Base-by-base conservation (phyloP, 768 basidiomycete genomes). In the Epithele typhae region DNA sequence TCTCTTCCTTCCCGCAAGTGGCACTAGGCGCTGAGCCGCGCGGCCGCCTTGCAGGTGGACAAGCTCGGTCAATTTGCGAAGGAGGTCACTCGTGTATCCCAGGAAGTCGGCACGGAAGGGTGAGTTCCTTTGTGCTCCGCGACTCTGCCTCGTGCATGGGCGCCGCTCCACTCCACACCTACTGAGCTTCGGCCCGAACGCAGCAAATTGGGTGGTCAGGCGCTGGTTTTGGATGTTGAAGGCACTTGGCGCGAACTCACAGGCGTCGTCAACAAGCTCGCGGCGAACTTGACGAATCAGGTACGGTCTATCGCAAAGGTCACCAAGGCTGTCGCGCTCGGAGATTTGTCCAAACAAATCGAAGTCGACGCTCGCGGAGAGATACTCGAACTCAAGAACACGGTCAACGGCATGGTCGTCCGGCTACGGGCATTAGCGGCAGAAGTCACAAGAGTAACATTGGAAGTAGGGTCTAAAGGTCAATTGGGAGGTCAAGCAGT, bases 361-460 rank as follows among this genome's bases (percentile, higher is more conserved):
- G 89, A 92, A 48, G 92, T 95, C 57, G 90, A 92, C 59, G 87
- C 84, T 10, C 76, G 83, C 21, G 93, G 93, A 17, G 93, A 97
- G 68, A 95, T 97, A 46, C 68, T 87, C 49, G 87, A 91, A 63
- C 70, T 92, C 62, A 91, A 79, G 65, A 74, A 73, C 40, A 78
- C 76, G 21, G 75, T 77, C 57, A 77, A 77, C 32, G 73, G 72
- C 53, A 78, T 78, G 72, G 71, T 71, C 38, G 64, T 71, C 21
- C 65, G 70, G 43, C 62, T 75, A 15, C 75, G 87, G 27, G 79
- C 82, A 14, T 71, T 91, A 19, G 85, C 87, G 11, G 81, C 84
- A 3, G 88, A 92, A 67, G 88, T 92, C 45, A 91, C 87, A 5
- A 74, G 88, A 35, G 88, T 91, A 48, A 88, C 88, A 6, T 67